Evolutionary conservation across 2,329 filamentous ascomycete species (phyloP).

Genomic region (Plectosphaerella cucumerina): DNA sequence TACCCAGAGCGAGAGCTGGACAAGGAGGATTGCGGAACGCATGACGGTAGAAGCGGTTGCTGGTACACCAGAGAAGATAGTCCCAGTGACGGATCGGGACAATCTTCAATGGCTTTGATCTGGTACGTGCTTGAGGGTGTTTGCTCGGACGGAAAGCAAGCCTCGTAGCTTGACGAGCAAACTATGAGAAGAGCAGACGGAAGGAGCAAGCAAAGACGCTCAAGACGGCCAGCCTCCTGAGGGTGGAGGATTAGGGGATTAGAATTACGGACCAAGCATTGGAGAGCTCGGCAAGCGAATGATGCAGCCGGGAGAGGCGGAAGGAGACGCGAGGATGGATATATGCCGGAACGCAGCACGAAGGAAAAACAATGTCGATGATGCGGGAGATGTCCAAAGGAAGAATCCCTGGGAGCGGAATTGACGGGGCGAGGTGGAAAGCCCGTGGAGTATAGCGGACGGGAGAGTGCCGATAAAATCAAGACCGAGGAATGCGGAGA

Average conservation of each 20-base stretch:
- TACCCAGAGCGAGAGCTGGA: constrained; percentile 45
- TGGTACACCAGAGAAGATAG: not conserved
- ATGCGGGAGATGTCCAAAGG: not conserved
- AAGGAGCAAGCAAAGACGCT: too few species aligned
- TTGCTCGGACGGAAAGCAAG: too few species aligned
- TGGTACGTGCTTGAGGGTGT: constrained; percentile 6
- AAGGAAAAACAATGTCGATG: not conserved
- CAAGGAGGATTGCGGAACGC: constrained; percentile 32
- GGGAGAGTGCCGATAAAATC: not conserved
- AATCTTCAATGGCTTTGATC: not conserved
- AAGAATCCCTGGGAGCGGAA: not conserved
- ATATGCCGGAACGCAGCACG: not conserved
- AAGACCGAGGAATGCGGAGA: too few species aligned
- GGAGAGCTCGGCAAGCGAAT: not conserved
- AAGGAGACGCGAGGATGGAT: not conserved
- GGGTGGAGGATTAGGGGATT: constrained; percentile 12
- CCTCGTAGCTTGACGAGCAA: too few species aligned
- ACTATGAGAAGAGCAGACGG: too few species aligned
- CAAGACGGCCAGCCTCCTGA: constrained; percentile 10
- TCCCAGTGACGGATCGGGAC: not conserved
- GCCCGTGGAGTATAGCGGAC: not conserved
- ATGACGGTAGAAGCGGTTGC: constrained; percentile 22
- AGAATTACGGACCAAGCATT: constrained; percentile 11
- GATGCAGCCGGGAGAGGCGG: not conserved
- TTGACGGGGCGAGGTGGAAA: not conserved